Evolutionary conservation across 139 green algal species (phyloP), one percentile per base, ranked within the genome.

Genomic region (Raphidocelis subcapitata): DNA sequence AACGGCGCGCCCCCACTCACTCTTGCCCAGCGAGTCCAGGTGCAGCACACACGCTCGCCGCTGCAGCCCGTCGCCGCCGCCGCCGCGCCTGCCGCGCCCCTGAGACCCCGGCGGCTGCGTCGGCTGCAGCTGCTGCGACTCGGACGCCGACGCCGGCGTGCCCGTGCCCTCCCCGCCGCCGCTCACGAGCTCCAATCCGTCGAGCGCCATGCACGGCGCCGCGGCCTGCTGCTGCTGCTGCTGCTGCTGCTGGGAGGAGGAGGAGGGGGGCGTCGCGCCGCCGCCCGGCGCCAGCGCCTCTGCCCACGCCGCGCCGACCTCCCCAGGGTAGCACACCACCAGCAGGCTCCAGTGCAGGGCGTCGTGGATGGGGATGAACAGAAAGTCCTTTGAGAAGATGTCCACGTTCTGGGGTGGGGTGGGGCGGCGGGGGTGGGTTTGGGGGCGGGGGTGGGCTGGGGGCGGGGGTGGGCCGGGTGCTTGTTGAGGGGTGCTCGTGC

Each of bases 301-400:
- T 16, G 54, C 37, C 37, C 1, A n/a, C 14, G 1, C 14, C 18
- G 41, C 14, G 23, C 26, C 32, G 0, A 24, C 49, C 3, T 60
- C 0, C 18, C 44, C 52, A 0, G 93, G 93, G 79, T 95, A 84
- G 75, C 88, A 96, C 5, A 98, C 78, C 54, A 98, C 84, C 51
- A 86, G 74, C 10, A 98, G 85, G 73, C 79, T 92, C 94, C 94
- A 98, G 85, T 98, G 94, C 73, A 96, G 77, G 12, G 77, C 65
- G 31, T 92, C 85, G 73, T 98, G 88, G 49, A 97, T 90, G 51
- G 94, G 94, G 49, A 98, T 73, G 62, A 98, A 90, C n/a, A 98
- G 61, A 75, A 80, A 98, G 73, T 95, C 84, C 76, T 94, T 92
- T 65, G 52, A 54, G 49, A 96, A 96, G 24, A 96, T 79, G 80